phyloP scores from a whole-genome alignment of 192 early-diverging fungal genomes.

The Backusella parvicylindrica region DNA sequence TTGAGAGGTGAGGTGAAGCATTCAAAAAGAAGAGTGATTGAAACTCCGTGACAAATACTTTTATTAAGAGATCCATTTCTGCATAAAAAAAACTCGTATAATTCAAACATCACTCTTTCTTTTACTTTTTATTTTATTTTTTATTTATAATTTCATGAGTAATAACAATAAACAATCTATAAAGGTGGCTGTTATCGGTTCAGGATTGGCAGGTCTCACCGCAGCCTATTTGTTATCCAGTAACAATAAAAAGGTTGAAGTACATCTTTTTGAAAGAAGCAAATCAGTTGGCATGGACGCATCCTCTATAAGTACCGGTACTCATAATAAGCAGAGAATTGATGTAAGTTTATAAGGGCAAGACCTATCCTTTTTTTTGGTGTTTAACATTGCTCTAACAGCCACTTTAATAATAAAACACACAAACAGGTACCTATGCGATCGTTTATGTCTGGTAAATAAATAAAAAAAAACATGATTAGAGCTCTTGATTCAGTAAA shows the following conservation, averaged over 20 bases:
- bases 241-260: slow-evolving; percentile 33
- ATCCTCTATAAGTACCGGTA: slow-evolving; percentile 16
- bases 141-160: background rate
- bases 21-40: too few species aligned
- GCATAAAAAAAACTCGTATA: background rate
- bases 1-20: too few species aligned
- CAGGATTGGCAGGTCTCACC: slow-evolving; percentile 48
- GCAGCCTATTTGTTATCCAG: slow-evolving; percentile 41
- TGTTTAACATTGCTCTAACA: background rate
- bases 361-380: background rate
- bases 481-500: too few species aligned
- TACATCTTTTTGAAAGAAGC: slow-evolving; percentile 52
- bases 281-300: slow-evolving; percentile 41
- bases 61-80: too few species aligned
- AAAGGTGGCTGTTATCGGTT: slow-evolving; percentile 48
- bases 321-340: slow-evolving; percentile 19
- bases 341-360: slow-evolving; percentile 20
- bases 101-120: background rate
- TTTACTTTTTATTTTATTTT: background rate
- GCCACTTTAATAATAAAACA: background rate
- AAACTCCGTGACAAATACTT: too few species aligned
- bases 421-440: slow-evolving; percentile 30
- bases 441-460: slow-evolving; percentile 37
- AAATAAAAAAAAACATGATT: background rate
- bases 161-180: background rate